Base-by-base conservation (phyloP, 495 filamentous ascomycete species). In the Daldinia childiae region DNA sequence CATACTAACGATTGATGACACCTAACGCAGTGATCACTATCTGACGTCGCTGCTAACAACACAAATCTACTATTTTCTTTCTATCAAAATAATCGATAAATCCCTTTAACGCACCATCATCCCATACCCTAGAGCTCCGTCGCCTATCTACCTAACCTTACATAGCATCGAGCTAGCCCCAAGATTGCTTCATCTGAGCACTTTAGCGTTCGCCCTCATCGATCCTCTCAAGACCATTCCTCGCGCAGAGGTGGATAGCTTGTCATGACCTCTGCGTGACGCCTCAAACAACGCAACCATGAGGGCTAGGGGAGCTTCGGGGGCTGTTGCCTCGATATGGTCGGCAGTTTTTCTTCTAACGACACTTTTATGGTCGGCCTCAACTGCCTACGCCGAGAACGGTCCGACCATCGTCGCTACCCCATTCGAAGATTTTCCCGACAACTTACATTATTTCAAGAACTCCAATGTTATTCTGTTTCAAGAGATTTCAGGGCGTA, bases 391-490 rank as follows among this genome's bases (percentile, higher is more conserved):
- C 54, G 85, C 83, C 26, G 84, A 85, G 69, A 79, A 85, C 62
- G 83, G 85, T 58, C 86, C 86, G n/a, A 79, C 65, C 29, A 79
- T 87, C 65, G 70, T 77, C 56, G 67, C 70, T 52, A 90, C 79
- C 29, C 77, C 84, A 26, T 90, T 97, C 79, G 83, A 91, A 48
- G 79, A 86, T 64, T 68, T 80, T 66, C 92, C 92, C 1, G 60
- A 58, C 51, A 85, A 87, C 74, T 82, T 97, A 55, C 78, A 91
- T 81, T 99, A 96, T 80, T 98, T 99, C 74, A 87, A 93, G 64
- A 91, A 92, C 74, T 92, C 92, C 30, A 90, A 97, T 76, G 89
- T 91, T 52, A 80, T 94, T 58, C 79, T 95, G 27, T 86, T 91
- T 67, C 87, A 85, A 67, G 90, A 92, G 74, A 41, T 71, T 1